A percentile compares a stretch with the other conserved stretches of the same genome.
These are phyloP conservation scores for Pisolithus orientalis DNA, from an alignment of 768 basidiomycete species.

Conservation along the genomic window DNA sequence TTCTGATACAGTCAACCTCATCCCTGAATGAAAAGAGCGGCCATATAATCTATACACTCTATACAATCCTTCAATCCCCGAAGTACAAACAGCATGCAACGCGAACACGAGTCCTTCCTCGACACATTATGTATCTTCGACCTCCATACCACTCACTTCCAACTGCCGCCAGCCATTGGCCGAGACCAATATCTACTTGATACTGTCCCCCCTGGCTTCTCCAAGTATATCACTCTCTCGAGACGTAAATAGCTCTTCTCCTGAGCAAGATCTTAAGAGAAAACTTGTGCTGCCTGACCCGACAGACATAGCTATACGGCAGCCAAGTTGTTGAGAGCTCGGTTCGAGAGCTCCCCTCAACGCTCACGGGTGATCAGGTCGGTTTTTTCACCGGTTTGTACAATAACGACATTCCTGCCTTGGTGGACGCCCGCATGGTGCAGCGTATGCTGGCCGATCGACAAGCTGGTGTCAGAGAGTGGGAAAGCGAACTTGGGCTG, in stretches of 20 bases:
- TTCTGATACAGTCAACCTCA: constrained; percentile 6
- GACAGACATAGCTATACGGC: neutral
- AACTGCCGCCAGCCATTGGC: constrained; percentile 4
- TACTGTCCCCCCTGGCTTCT: neutral
- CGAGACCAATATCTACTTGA: neutral
- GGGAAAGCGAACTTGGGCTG: constrained; percentile 16
- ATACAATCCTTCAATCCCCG: neutral
- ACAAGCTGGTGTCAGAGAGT: constrained; percentile 12
- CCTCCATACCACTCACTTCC: constrained; percentile 3
- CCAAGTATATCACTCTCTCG: constrained; percentile 6
- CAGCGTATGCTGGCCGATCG: constrained; percentile 19
- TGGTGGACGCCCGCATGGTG: constrained; percentile 17
- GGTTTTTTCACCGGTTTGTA: constrained; percentile 18
- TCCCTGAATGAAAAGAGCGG: neutral
- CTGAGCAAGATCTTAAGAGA: neutral
- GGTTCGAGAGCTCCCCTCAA: constrained; percentile 3
- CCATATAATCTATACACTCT: neutral
- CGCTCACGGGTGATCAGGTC: constrained; percentile 19
- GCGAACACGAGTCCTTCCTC: neutral
- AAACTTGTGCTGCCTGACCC: constrained; percentile 1
- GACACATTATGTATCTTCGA: neutral
- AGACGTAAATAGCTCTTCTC: neutral
- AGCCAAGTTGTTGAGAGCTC: neutral
- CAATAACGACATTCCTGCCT: constrained; percentile 16
- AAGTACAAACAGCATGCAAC: neutral